Evolutionary conservation across 176 grass and related monocot species (phyloP).

Genomic region (Hordeum vulgare): MorexV3_pseudomolecules_assembly NC_058520.1:594864182-594864681

Average conservation of each 20-base stretch:
- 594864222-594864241: too few relatives aligned
- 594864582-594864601: background rate
- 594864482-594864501: background rate
- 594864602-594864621: background rate
- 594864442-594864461: background rate
- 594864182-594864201: background rate
- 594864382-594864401: background rate
- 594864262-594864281: too few relatives aligned
- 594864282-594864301: background rate
- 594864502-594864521: background rate
- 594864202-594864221: background rate
- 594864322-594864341: background rate
- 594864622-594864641: background rate
- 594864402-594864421: background rate
- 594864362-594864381: background rate
- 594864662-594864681: background rate
- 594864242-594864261: too few relatives aligned
- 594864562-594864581: background rate
- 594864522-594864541: background rate
- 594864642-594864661: background rate
- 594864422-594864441: background rate
- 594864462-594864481: background rate
- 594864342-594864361: background rate
- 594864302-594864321: constrained; percentile 15
- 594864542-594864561: background rate